Evolutionary conservation across 345 rosid species (phyloP), one percentile per base, ranked within the genome.

Genomic region (Cardamine occulta): DNA sequence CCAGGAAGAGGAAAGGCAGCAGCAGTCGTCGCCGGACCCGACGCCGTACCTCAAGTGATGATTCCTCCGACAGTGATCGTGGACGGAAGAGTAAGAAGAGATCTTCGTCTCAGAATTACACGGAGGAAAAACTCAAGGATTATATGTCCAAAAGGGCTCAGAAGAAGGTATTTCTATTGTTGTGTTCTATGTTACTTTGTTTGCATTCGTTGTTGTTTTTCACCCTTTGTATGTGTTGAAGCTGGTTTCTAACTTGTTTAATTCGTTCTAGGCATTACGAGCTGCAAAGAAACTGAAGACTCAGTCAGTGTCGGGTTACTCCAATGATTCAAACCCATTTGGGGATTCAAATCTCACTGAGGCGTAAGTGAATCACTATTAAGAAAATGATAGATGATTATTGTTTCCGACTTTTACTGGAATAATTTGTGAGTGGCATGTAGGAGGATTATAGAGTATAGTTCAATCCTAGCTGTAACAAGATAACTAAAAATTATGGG

Each of bases 301-400:
- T 0, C 90, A 84, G 44, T 66, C 93, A 0, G 93, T 88, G 3
- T 87, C 96, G 1, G 97, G 97, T 21, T 95, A 95, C 78, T 90
- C 97, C 1, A 95, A 95, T 65, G 97, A 89, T 82, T 95, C 97
- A 0, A 95, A 95, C 66, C 99, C 97, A 3, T 95, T 95, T 78
- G 97, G 99, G 17, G 99, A 95, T 84, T 82, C 96, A 6, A 92
- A 95, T 82, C 93, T 95, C 75, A 92, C 86, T 53, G 93, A 92
- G 76, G 85, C 80, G 99, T 95, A 80, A 81, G 88, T 78, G 37
- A 49, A 37, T 74, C 21, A 67, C 13, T 68, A 17, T 21, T 24
- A 48, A 34, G 24, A 42, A 23, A n/a, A 18, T 59, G 52, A 28
- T 52, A 11, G 62, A 28, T 78, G 63, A 34, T 42, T 70, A 18